A percentile compares a stretch with the other conserved stretches of the same genome.
Evolutionary conservation across 768 basidiomycete genomes (phyloP).

Genomic region (Crucibulum laeve): DNA sequence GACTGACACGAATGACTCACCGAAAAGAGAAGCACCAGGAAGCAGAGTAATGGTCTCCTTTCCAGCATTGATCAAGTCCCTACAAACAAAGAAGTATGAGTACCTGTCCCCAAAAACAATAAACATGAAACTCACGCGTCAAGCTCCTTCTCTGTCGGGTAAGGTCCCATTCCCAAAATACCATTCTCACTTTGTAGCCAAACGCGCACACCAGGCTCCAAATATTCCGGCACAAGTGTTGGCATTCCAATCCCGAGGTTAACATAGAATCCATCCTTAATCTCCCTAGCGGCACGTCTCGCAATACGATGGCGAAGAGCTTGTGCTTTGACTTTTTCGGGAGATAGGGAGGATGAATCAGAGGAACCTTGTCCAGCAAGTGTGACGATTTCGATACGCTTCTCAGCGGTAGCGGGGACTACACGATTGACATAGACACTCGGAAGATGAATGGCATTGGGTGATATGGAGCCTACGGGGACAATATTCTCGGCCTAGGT

Average conservation of each 20-base stretch:
- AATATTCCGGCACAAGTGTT: constrained; percentile 78
- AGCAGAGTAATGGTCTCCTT: constrained; percentile 93
- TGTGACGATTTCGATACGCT: constrained; percentile 73
- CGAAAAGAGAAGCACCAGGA: constrained; percentile 89
- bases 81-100: constrained; percentile 19
- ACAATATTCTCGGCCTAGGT: constrained; percentile 84
- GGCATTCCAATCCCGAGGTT: constrained; percentile 93
- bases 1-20: constrained; percentile 34
- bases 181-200: constrained; percentile 93
- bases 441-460: constrained; percentile 77
- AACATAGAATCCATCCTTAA: constrained; percentile 84
- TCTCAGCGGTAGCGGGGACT: constrained; percentile 71
- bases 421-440: constrained; percentile 89
- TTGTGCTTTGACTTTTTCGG: constrained; percentile 49
- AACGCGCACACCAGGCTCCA: constrained; percentile 71
- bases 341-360: constrained; percentile 22
- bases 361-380: constrained; percentile 47
- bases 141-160: constrained; percentile 73
- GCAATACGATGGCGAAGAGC: constrained; percentile 73
- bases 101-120: constrained; percentile 1
- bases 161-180: constrained; percentile 87
- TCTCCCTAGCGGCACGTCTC: constrained; percentile 82
- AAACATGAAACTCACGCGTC: constrained; percentile 76
- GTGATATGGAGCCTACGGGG: constrained; percentile 74
- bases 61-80: constrained; percentile 91